phyloP scores from a whole-genome alignment of 305 asterid species.

The Fraxinus platypoda region DNA sequence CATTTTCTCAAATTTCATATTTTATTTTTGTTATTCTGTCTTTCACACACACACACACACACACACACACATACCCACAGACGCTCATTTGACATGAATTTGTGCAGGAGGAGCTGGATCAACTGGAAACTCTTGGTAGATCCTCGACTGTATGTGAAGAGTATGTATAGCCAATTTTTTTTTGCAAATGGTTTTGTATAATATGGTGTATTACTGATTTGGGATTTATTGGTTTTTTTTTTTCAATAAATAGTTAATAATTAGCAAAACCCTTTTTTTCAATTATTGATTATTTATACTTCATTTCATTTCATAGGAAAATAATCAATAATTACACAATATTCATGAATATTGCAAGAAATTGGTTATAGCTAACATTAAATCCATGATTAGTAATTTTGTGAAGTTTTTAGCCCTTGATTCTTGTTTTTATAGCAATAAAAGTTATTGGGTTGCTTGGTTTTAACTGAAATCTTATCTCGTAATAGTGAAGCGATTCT shows the following conservation, averaged over 20 bases:
- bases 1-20: neutral
- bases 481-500: neutral
- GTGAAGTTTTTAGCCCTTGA: neutral
- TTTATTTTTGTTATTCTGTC: neutral
- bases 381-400: neutral
- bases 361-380: neutral
- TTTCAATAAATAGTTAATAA: too few species aligned
- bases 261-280: too few species aligned
- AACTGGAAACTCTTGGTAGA: slow-evolving; percentile 67
- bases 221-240: neutral
- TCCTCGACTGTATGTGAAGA: slow-evolving; percentile 69
- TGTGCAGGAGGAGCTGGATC: slow-evolving; percentile 64
- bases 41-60: neutral
- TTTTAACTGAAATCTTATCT: neutral
- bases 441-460: neutral
- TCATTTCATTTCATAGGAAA: neutral
- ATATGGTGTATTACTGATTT: neutral
- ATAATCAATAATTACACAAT: neutral
- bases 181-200: neutral
- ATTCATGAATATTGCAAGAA: neutral
- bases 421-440: neutral
- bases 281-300: neutral
- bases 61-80: neutral
- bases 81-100: neutral
- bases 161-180: slow-evolving; percentile 19